A percentile compares a stretch with the other conserved stretches of the same genome.
Conservation (phyloP, 495 filamentous ascomycete species). For the Tuber aestivum region DNA sequence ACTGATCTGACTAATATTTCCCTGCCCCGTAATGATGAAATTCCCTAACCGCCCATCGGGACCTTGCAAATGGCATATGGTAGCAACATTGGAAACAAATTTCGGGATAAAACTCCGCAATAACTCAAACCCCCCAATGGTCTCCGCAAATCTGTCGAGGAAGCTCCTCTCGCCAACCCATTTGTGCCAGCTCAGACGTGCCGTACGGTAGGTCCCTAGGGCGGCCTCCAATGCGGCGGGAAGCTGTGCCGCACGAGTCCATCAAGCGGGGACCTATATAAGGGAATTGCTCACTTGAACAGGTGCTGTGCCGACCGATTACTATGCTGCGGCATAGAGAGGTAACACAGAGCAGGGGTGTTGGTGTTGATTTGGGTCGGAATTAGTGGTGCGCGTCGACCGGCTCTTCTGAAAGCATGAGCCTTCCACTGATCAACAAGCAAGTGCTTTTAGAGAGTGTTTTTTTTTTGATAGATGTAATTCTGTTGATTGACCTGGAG, state of each 20-base stretch:
- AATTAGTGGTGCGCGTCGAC: too few relatives aligned
- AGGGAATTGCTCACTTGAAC: not conserved
- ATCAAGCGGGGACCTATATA: not conserved
- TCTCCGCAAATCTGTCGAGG: not conserved
- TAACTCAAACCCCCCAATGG: not conserved
- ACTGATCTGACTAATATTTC: too few relatives aligned
- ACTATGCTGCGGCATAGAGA: too few relatives aligned
- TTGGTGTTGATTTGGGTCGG: too few relatives aligned
- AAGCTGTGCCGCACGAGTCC: not conserved
- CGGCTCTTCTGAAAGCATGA: too few relatives aligned
- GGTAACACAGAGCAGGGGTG: too few relatives aligned
- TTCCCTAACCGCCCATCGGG: not conserved
- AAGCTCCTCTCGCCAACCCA: not conserved
- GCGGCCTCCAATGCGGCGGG: not conserved
- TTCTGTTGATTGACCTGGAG: too few relatives aligned
- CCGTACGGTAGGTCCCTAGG: not conserved
- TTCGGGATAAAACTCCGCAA: not conserved
- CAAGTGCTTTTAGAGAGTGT: too few relatives aligned
- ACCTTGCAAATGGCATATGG: not conserved
- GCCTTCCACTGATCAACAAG: too few relatives aligned
- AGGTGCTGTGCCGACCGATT: too few relatives aligned
- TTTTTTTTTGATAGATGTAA: too few relatives aligned
- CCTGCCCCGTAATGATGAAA: not conserved
- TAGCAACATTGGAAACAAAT: not conserved
- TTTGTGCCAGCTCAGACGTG: not conserved